Percentiles rank a stretch among this genome's conserved stretches.
phyloP scores from a whole-genome alignment of 2,329 filamentous ascomycete species.

The Diplodia scrobiculata region DNA sequence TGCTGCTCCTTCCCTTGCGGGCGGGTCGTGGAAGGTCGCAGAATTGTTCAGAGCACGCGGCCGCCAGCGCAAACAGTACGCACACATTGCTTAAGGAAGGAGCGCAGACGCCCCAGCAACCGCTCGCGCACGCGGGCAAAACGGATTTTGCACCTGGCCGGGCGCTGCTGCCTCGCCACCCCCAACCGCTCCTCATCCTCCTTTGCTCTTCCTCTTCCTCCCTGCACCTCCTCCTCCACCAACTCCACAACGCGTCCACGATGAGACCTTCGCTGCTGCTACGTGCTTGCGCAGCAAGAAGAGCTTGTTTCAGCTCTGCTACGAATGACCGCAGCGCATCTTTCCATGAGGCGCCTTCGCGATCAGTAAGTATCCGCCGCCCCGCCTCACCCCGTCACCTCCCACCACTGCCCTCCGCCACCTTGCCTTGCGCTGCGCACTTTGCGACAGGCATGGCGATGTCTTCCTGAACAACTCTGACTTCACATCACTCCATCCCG shows the following conservation, averaged over 20 bases:
- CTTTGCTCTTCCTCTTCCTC: neutral
- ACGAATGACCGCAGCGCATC: too few relatives aligned
- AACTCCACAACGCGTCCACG: neutral
- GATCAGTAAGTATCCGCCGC: too few relatives aligned
- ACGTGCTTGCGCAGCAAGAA: too few relatives aligned
- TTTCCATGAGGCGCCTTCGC: too few relatives aligned
- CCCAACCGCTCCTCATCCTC: neutral
- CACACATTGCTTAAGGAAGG: neutral
- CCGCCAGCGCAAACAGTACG: neutral
- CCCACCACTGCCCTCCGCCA: too few relatives aligned
- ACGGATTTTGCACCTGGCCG: neutral
- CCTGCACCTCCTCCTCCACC: neutral
- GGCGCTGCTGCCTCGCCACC: neutral
- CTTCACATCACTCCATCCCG: too few relatives aligned
- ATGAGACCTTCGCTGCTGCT: neutral
- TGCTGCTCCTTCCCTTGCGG: neutral
- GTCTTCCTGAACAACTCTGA: too few relatives aligned
- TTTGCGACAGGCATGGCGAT: too few relatives aligned
- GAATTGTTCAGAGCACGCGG: neutral
- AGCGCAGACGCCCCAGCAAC: neutral
- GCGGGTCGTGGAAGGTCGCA: neutral
- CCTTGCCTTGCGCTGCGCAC: too few relatives aligned
- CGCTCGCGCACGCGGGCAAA: neutral
- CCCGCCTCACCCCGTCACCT: too few relatives aligned
- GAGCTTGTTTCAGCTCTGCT: too few relatives aligned